Base-by-base conservation (phyloP, 1,139 yeast species). In the Pichia norvegensis region DNA sequence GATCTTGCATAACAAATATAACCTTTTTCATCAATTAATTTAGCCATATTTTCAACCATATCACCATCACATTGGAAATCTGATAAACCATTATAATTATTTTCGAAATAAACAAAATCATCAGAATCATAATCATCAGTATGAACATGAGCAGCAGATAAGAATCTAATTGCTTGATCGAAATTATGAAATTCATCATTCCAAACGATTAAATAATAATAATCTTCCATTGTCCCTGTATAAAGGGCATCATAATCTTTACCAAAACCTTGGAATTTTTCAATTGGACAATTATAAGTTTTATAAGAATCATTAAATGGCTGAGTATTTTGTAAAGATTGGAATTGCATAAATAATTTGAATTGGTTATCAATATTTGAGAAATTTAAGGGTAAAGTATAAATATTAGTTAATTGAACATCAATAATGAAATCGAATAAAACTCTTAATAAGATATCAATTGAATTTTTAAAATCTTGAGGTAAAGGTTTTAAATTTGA, bases 171-270 rank as follows among this genome's bases (percentile, higher is more conserved):
- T 1, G 81, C 81, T 40, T 69, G 67, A 1, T 71, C 67, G 53
- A 73, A 73, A 55, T 78, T 74, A 58, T 84, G 92, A 52, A 68
- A 70, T 57, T 84, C 92, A 57, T 84, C 94, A 59, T 84, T 84
- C 83, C 88, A 84, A 20, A 83, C 65, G 21, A 81, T 61, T 31
- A 80, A 67, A 41, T 67, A 65, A 38, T 46, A 55, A 14, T 44
- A 47, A 9, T 50, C 51, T 1, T 55, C 42, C 22, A 37, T 19
- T 46, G 59, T 59, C 17, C 46, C 49, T 1, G 33, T 22, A 2
- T 49, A 48, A 31, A 52, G 52, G 31, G 42, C 50, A 35, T 41
- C 17, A 2, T 37, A 11, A 16, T 23, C 42, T 31, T 16, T 16
- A 31, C 16, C 10, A 23, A 29, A 25, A 6, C 19, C 36, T 25